Conservation (phyloP, 2,329 filamentous ascomycete genomes). For the Penicillium sp. region DNA sequence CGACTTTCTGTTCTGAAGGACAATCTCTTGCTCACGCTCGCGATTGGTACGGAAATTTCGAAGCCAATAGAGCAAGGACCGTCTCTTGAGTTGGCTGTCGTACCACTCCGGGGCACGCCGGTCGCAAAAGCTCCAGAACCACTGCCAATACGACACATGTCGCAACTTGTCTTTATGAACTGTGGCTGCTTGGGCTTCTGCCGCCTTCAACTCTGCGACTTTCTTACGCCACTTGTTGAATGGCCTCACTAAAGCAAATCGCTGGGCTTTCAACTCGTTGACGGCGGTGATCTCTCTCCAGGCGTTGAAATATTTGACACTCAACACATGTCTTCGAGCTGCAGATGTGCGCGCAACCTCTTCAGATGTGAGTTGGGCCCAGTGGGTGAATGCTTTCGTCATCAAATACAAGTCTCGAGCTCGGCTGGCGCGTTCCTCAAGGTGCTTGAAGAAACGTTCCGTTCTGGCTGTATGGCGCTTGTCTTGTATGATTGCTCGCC, state of each 20-base stretch:
- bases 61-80: conserved; percentile 46
- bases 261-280: conserved; percentile 57
- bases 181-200: conserved; percentile 38
- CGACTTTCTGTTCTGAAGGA: conserved; percentile 31
- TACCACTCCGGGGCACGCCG: conserved; percentile 48
- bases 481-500: conserved; percentile 45
- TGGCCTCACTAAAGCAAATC: conserved; percentile 57
- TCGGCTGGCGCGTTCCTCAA: conserved; percentile 62
- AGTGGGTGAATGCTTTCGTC: conserved; percentile 67
- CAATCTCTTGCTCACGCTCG: conserved; percentile 44
- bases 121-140: conserved; percentile 50
- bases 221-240: conserved; percentile 56
- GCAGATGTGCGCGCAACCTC: conserved; percentile 67
- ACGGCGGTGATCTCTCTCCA: conserved; percentile 68
- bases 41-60: conserved; percentile 42
- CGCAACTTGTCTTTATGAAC: conserved; percentile 34
- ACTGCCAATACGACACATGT: conserved; percentile 43
- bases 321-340: conserved; percentile 70
- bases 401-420: conserved; percentile 68
- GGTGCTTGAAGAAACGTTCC: conserved; percentile 56
- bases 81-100: conserved; percentile 43
- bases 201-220: conserved; percentile 37
- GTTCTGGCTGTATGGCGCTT: conserved; percentile 50
- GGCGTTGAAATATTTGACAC: conserved; percentile 67
- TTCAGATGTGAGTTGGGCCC: conserved; percentile 66